A percentile compares a stretch with the other conserved stretches of the same genome.
Conservation (phyloP, 1,139 yeast genomes). For the Kodamaea alishanica region DNA sequence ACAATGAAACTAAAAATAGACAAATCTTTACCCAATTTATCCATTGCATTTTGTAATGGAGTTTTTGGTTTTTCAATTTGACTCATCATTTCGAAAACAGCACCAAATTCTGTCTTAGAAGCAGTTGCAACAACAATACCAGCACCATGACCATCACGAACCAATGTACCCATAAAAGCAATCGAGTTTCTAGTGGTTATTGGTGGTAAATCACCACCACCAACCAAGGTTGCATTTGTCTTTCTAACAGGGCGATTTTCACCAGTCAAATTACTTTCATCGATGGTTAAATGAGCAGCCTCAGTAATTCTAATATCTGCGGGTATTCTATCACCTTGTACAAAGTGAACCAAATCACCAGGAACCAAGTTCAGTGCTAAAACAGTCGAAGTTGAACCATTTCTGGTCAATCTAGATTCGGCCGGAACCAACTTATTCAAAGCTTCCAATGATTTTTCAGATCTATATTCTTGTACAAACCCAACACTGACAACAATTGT, state of each 20-base stretch:
- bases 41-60: constrained; percentile 93
- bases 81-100: constrained; percentile 86
- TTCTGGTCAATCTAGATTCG: constrained; percentile 83
- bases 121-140: constrained; percentile 95
- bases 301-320: constrained; percentile 83
- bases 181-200: constrained; percentile 68
- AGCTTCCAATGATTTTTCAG: constrained; percentile 90
- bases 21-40: constrained; percentile 84
- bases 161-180: constrained; percentile 95
- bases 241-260: constrained; percentile 86
- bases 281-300: constrained; percentile 74
- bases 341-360: constrained; percentile 85
- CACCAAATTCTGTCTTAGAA: constrained; percentile 82
- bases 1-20: constrained; percentile 77
- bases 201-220: constrained; percentile 31
- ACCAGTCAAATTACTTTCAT: constrained; percentile 92
- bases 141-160: constrained; percentile 87
- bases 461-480: constrained; percentile 91
- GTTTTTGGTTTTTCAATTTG: constrained; percentile 94
- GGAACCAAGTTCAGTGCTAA: constrained; percentile 87
- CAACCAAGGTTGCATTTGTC: constrained; percentile 32
- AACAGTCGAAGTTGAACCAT: constrained; percentile 69
- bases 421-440: constrained; percentile 90
- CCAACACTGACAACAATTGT: constrained; percentile 91
- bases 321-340: constrained; percentile 92